These are phyloP conservation scores for Ophiostoma australiae DNA, from an alignment of 2,329 filamentous ascomycete genomes.

Conservation along the genomic window DNA sequence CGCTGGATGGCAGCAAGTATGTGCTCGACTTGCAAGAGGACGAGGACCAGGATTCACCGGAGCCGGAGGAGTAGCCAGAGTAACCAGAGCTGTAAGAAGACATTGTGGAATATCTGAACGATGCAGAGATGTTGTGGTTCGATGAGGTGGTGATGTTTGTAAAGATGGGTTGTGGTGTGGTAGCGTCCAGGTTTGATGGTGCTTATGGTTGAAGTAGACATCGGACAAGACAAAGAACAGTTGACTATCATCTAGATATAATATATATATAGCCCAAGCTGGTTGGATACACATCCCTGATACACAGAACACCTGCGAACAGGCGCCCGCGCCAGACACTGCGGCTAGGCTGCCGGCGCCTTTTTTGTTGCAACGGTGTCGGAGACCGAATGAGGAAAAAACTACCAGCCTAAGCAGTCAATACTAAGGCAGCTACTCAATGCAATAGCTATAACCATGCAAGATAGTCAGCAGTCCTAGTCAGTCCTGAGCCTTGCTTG, in stretches of 20 bases:
- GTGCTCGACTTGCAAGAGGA: background rate
- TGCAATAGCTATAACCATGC: background rate
- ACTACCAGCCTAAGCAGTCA: background rate
- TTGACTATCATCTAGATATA: background rate
- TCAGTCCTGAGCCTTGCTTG: background rate
- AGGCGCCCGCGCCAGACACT: background rate
- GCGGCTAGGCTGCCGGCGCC: conserved; percentile 2
- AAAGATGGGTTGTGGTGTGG: background rate
- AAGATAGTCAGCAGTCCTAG: background rate
- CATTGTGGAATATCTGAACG: background rate
- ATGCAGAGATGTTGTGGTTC: background rate
- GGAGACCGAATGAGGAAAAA: background rate
- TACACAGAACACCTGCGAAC: background rate
- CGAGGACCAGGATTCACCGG: conserved; percentile 5
- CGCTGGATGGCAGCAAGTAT: background rate
- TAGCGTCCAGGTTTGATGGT: background rate
- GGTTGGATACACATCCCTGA: background rate
- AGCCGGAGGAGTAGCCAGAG: background rate
- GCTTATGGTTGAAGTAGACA: background rate
- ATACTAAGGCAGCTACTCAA: background rate
- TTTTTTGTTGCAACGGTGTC: background rate
- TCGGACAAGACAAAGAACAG: background rate
- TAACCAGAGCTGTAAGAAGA: conserved; percentile 3
- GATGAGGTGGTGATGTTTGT: background rate
- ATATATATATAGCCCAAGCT: background rate